Base-by-base conservation (phyloP, 2,329 filamentous ascomycete genomes). In the Penicillium sp. region DNA sequence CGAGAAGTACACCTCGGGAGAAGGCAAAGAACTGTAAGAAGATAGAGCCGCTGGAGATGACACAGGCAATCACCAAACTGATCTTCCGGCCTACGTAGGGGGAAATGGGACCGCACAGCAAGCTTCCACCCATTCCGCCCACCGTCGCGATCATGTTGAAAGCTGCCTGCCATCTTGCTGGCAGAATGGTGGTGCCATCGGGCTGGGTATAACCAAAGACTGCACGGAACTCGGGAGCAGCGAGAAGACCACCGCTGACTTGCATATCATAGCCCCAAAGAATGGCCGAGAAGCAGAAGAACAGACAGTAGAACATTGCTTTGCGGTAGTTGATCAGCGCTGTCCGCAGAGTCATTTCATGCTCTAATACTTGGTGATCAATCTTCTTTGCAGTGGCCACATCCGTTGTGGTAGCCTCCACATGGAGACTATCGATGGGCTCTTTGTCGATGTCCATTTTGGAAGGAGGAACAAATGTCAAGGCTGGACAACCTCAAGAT, bases 241-340 rank as follows among this genome's bases (percentile, higher is more conserved):
- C 52, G 36, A 55, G 47, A 24, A 55, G 47, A 4, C 52, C 52
- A 11, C 52, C 52, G 18, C 24, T 55, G 34, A 55, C 43, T 24
- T 55, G 52, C 52, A 55, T 55, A 27, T 55, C 52, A 6, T 55
- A 55, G 7, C 52, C 52, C 52, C 52, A 55, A 9, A 55, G 47
- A 5, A 55, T 36, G 13, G 52, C 52, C 21, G 52, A 55, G 42
- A 55, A 46, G 29, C 52, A 55, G 43, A 55, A 55, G 42, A 55
- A 55, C n/a, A 55, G n/a, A 43, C 47, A 51, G 47, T 51, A 55
- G 5, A 44, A 11, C 21, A 42, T 47, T n/a, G 52, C 38, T 36
- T 42, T 51, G 5, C 52, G 39, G 29, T 55, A 55, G 14, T 29
- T 46, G 6, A 27, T 16, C 11, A 55, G 43, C n/a, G 52, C 52